Percentiles rank a stretch among this genome's conserved stretches.
phyloP scores from a whole-genome alignment of 495 filamentous ascomycete species.

The Talaromyces proteolyticus region DNA sequence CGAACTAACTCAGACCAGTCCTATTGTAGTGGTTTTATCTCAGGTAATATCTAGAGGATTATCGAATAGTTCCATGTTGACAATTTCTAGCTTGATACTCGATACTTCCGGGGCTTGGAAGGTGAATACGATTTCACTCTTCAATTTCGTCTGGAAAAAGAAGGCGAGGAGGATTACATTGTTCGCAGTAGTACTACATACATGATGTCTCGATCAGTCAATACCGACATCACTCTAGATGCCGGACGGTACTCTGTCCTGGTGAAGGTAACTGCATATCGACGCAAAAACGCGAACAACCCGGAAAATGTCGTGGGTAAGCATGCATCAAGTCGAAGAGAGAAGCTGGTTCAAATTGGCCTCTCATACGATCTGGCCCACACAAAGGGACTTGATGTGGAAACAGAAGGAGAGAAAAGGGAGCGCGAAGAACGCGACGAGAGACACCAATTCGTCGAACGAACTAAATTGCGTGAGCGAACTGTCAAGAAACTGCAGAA shows the following conservation, averaged over 20 bases:
- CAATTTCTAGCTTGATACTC: constrained; percentile 56
- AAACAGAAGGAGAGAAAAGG: constrained; percentile 59
- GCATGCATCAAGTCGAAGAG: constrained; percentile 56
- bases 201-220: constrained; percentile 71
- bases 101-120: constrained; percentile 77
- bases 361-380: constrained; percentile 81
- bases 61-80: constrained; percentile 3
- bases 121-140: constrained; percentile 79
- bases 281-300: constrained; percentile 39
- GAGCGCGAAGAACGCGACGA: constrained; percentile 35
- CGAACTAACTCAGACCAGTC: constrained; percentile 56
- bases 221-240: constrained; percentile 75
- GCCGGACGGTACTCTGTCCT: constrained; percentile 75
- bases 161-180: constrained; percentile 77
- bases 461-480: constrained; percentile 34
- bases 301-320: constrained; percentile 65
- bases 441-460: constrained; percentile 36
- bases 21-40: constrained; percentile 72
- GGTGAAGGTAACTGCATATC: constrained; percentile 70
- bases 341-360: constrained; percentile 79
- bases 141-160: constrained; percentile 76
- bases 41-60: constrained; percentile 37
- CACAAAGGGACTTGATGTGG: constrained; percentile 62
- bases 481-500: constrained; percentile 43
- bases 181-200: constrained; percentile 69